Conservation (phyloP, 441 rosid genomes). For the Populus hybrid region DNA sequence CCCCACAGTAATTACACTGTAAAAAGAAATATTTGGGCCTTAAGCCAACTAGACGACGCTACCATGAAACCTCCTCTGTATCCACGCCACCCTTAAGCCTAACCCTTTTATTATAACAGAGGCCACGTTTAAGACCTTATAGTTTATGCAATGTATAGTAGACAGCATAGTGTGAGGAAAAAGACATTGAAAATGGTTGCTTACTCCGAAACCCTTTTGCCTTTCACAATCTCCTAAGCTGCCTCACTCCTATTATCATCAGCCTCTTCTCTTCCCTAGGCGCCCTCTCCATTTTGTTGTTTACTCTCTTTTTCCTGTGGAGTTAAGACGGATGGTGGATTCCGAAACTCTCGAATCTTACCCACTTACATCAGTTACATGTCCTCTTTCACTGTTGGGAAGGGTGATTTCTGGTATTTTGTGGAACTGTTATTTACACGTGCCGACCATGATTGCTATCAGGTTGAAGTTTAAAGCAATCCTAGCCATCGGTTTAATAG, state of each 20-base stretch:
- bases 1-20: conserved; percentile 9
- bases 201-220: conserved; percentile 25
- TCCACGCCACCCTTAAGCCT: conserved; percentile 26
- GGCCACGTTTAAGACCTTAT: conserved; percentile 7
- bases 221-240: conserved; percentile 72
- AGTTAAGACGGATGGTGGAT: background rate
- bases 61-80: conserved; percentile 27
- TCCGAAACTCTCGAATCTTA: conserved; percentile 12
- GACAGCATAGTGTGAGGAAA: background rate
- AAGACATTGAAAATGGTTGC: conserved; percentile 44
- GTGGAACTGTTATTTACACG: background rate
- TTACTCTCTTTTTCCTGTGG: background rate
- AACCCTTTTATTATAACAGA: conserved; percentile 2
- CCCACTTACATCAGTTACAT: background rate
- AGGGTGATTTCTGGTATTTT: background rate
- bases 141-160: background rate
- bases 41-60: conserved; percentile 2
- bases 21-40: background rate
- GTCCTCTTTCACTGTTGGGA: background rate
- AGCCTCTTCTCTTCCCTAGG: conserved; percentile 35
- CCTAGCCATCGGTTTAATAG: background rate
- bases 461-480: background rate
- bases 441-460: background rate
- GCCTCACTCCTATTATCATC: conserved; percentile 36
- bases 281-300: background rate